Conservation (phyloP, 2,329 filamentous ascomycete genomes). For the Claviceps sp. region DNA sequence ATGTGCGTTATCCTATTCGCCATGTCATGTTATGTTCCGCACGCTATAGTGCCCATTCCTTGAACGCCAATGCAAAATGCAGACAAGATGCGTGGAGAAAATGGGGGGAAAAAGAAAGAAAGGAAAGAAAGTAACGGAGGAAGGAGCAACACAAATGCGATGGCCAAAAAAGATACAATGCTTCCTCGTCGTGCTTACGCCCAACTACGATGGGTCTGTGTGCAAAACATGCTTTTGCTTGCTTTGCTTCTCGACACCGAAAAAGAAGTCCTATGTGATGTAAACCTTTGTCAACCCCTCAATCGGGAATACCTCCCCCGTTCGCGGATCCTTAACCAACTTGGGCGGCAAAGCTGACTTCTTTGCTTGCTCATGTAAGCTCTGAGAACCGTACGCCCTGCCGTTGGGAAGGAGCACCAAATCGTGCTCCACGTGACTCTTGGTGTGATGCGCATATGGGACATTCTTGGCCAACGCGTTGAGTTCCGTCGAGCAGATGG, state of each 20-base stretch:
- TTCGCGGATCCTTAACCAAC: constrained; percentile 65
- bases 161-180: too few species aligned
- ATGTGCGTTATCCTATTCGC: not conserved
- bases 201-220: not conserved
- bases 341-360: constrained; percentile 59
- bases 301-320: constrained; percentile 51
- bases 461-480: constrained; percentile 82
- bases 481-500: constrained; percentile 90
- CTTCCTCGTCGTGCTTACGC: too few species aligned
- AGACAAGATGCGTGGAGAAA: not conserved
- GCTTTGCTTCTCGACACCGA: not conserved
- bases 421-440: constrained; percentile 83
- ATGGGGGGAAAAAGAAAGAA: not conserved
- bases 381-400: constrained; percentile 65
- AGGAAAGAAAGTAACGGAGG: not conserved
- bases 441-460: constrained; percentile 89
- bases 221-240: not conserved
- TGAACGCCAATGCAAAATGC: not conserved
- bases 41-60: not conserved
- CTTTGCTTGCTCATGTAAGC: constrained; percentile 61
- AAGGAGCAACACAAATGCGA: not conserved
- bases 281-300: constrained; percentile 72
- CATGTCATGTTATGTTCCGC: not conserved
- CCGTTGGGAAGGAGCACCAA: constrained; percentile 78
- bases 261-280: constrained; percentile 49